Evolutionary conservation across 352 stramenopile species (phyloP), one percentile per base, ranked within the genome.

Genomic region (Pythium dissotocum): DNA sequence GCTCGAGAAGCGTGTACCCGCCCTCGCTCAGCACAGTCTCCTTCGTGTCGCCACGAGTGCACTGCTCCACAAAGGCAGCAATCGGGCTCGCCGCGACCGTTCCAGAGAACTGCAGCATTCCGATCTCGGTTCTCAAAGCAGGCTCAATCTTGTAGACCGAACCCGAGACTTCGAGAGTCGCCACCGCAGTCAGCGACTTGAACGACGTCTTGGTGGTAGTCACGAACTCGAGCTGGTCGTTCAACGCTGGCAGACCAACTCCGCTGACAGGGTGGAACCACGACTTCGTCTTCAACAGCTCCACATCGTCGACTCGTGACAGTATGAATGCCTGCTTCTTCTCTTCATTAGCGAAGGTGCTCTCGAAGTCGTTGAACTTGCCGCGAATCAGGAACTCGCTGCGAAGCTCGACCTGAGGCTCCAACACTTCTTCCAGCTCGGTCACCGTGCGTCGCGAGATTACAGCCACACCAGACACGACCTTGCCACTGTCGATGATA

Each of bases 311-410:
- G 3, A 65, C 33, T 6, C 72, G 75, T 3, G 52, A 64, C 6
- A 79, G 68, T 33, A 76, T 83, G 30, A 94, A 77, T 53, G 73
- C 69, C 26, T 81, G 67, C 18, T 63, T 69, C 24, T 79, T 75
- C 21, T 83, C 72, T 8, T 87, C 77, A 49, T 86, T 71, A 13
- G 79, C 75, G 61, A 97, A 97, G 0, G 89, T 92, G 35, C 76
- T 83, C 49, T 82, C 67, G 52, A 94, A 94, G 69, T 96, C 87
- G 1, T 75, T 60, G 33, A 94, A 95, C 16, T 76, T 79, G 32
- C 87, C 89, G 35, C 89, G 88, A 60, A 97, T 94, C 30, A 97
- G 69, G 61, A 97, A 97, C 70, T 95, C 87, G 35, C 82, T 93
- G 46, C 79, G 78, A 14, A 97, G 70, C 64, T 94, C 82, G 10